Evolutionary conservation across 495 filamentous ascomycete species (phyloP), one percentile per base, ranked within the genome.

Genomic region (Daldinia caldariorum): DNA sequence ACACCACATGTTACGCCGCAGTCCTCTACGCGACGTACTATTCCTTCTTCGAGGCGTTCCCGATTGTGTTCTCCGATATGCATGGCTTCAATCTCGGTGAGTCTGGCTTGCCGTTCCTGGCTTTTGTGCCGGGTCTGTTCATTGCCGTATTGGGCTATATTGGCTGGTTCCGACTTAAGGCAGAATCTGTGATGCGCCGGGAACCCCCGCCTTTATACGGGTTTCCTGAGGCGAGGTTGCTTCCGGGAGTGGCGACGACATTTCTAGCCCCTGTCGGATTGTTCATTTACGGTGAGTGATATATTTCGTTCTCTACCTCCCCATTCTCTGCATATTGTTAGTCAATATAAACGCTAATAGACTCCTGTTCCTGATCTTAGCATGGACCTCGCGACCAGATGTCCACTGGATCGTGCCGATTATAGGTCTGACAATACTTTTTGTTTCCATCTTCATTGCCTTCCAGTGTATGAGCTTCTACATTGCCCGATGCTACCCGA

Each of bases 41-140:
- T 70, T 86, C 93, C 8, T 94, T 94, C 79, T 93, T 94, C 73
- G 90, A 91, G 14, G 90, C 91, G 2, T 94, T 93, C 70, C 84
- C 89, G 13, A 76, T 93, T 31, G 88, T 93, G 34, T 94, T 93
- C 74, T 63, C 79, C 14, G 81, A 86, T 38, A 85, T 91, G 50
- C 89, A 94, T 77, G 85, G 83, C n/a, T 87, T 94, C 71, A 81
- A 82, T 12, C 79, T 92, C 1, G 90, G 87, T 77, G 88, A 91
- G 72, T 82, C 85, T 1, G 91, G 92, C 2, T 78, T 91, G 10
- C 87, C 88, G 22, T 94, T 94, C 73, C 75, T 91, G 32, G 89
- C 90, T n/a, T 77, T 93, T 10, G 83, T 92, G 62, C 85, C 92
- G 1, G 91, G 90, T 7, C 91, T 92, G 84, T 62, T 90, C 3